phyloP scores from a whole-genome alignment of 345 rosid species.

The Dipteronia dyeriana region DNA sequence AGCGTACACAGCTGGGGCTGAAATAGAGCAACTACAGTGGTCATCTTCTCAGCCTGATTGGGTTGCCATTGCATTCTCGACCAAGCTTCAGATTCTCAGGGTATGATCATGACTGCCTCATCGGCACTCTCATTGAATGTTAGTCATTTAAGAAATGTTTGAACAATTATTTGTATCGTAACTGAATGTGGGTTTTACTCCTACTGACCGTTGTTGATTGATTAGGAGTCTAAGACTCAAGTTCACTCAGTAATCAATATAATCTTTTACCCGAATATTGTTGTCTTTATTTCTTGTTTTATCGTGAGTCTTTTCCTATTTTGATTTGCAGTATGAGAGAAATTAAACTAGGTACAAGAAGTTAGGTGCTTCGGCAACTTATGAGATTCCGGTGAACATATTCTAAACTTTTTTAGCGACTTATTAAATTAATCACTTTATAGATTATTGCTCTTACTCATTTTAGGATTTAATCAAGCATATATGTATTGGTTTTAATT shows the following conservation, averaged over 20 bases:
- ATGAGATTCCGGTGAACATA: slow-evolving; percentile 3
- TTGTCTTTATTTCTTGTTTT: neutral
- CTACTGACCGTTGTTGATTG: slow-evolving; percentile 6
- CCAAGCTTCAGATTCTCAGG: slow-evolving; percentile 96
- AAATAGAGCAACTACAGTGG: slow-evolving; percentile 97
- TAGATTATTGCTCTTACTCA: neutral
- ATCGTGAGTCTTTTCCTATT: neutral
- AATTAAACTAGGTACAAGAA: neutral
- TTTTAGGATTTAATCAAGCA: neutral
- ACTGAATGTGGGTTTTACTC: neutral
- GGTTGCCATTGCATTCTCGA: slow-evolving; percentile 96
- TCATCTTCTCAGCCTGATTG: slow-evolving; percentile 98
- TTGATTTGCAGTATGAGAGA: slow-evolving; percentile 4
- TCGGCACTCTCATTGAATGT: neutral
- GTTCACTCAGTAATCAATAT: neutral
- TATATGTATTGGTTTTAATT: neutral
- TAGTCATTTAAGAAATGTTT: neutral
- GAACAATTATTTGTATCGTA: neutral
- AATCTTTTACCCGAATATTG: neutral
- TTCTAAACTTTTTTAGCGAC: neutral
- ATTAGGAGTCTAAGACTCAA: neutral
- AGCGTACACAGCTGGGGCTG: slow-evolving; percentile 94
- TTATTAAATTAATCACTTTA: neutral
- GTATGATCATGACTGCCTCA: slow-evolving; percentile 43
- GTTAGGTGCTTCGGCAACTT: neutral